Conservation (phyloP, 163 green algal genomes). For the Scenedesmus sp. region DNA sequence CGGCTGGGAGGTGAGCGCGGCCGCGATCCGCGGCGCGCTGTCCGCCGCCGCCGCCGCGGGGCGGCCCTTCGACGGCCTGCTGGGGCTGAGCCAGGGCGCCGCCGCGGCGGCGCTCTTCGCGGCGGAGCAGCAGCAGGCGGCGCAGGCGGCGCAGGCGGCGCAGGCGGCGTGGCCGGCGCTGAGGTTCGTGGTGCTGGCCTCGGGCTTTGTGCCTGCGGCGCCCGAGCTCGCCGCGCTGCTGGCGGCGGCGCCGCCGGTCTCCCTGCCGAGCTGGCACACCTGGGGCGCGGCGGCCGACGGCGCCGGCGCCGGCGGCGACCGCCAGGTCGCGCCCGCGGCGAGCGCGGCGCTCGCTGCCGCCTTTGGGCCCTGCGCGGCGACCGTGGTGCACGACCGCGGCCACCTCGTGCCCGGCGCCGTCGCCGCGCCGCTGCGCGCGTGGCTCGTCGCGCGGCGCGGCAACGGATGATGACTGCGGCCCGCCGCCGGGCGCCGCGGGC, state of each 20-base stretch:
- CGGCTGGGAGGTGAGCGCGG: too few species aligned
- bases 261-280: too few species aligned
- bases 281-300: too few species aligned
- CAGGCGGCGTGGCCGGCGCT: conserved; percentile 8
- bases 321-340: conserved; percentile 4
- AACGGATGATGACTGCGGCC: too few species aligned
- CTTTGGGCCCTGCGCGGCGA: too few species aligned
- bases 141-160: not conserved
- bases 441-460: too few species aligned
- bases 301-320: conserved; percentile 26
- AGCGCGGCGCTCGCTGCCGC: too few species aligned
- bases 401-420: conserved; percentile 13
- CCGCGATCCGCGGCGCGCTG: too few species aligned
- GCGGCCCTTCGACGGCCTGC: conserved; percentile 75
- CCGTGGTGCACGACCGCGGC: conserved; percentile 9
- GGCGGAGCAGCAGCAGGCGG: conserved; percentile 50
- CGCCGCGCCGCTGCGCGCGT: too few species aligned
- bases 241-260: too few species aligned
- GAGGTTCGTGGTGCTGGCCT: conserved; percentile 51
- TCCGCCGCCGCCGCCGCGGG: conserved; percentile 53
- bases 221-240: conserved; percentile 43
- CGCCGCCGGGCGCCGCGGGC: too few species aligned
- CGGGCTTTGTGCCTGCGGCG: conserved; percentile 38
- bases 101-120: conserved; percentile 44
- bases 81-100: conserved; percentile 78